These are phyloP conservation scores for Solanum tacnaense DNA, from an alignment of 257 asterid species.

Conservation along the genomic window DNA sequence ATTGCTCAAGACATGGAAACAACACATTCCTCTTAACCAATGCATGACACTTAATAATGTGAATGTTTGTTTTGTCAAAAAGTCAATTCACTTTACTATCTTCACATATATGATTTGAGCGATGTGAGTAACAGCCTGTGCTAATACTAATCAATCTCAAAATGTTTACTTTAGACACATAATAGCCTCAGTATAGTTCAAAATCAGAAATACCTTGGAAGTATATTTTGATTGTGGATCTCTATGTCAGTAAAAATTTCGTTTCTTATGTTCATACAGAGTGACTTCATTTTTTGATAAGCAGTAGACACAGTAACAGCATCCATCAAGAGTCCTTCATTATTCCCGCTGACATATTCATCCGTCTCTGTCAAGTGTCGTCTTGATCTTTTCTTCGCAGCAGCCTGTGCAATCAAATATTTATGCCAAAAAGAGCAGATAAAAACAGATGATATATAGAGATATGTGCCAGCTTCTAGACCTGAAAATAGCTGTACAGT, in stretches of 20 bases:
- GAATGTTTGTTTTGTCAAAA: background rate
- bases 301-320: slow-evolving; percentile 32
- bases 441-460: background rate
- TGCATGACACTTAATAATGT: background rate
- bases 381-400: slow-evolving; percentile 44
- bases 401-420: slow-evolving; percentile 21
- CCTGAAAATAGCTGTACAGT: slow-evolving; percentile 40
- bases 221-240: slow-evolving; percentile 43
- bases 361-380: slow-evolving; percentile 44
- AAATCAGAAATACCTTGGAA: slow-evolving; percentile 31
- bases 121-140: background rate
- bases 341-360: slow-evolving; percentile 43
- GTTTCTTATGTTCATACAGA: slow-evolving; percentile 32
- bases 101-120: background rate
- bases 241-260: slow-evolving; percentile 42
- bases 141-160: background rate
- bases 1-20: background rate
- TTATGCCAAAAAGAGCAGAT: background rate
- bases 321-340: slow-evolving; percentile 33
- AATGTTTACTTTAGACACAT: background rate
- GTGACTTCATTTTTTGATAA: slow-evolving; percentile 36
- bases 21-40: background rate
- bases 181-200: background rate
- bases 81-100: background rate
- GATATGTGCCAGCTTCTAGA: background rate